Evolutionary conservation across 2,329 filamentous ascomycete species (phyloP).

Genomic region (Xylariales sp.): DNA sequence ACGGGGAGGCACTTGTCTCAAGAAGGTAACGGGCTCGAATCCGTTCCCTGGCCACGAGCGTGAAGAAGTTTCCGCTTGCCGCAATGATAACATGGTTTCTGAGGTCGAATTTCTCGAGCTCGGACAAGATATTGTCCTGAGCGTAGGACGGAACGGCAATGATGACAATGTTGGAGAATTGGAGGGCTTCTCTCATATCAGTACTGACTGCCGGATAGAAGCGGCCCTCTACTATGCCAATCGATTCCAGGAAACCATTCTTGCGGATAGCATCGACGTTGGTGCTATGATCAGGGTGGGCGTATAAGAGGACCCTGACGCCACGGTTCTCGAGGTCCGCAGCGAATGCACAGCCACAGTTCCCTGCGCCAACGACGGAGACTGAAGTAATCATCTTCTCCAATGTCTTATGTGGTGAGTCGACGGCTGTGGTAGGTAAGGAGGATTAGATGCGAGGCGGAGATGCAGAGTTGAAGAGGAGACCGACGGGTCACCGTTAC

Average conservation of each 20-base stretch:
- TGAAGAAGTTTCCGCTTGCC: conserved; percentile 36
- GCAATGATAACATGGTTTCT: conserved; percentile 32
- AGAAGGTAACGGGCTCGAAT: conserved; percentile 33
- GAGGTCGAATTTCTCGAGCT: conserved; percentile 30
- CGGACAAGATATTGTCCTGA: conserved; percentile 30
- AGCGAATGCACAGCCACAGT: conserved; percentile 36
- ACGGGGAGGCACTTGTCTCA: conserved; percentile 36
- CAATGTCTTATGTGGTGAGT: background rate
- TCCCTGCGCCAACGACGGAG: conserved; percentile 32
- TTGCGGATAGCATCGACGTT: conserved; percentile 26
- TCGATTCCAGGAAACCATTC: conserved; percentile 29
- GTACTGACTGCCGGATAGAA: conserved; percentile 31
- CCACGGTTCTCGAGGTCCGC: conserved; percentile 37
- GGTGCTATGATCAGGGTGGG: conserved; percentile 33
- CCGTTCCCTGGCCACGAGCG: conserved; percentile 29
- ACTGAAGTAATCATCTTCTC: conserved; percentile 32
- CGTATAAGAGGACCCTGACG: conserved; percentile 33
- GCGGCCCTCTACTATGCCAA: conserved; percentile 29
- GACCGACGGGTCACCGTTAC: background rate
- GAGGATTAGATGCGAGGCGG: background rate
- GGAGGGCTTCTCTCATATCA: conserved; percentile 31
- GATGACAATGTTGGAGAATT: conserved; percentile 31
- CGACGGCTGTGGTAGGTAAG: background rate
- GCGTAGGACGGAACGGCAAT: conserved; percentile 35
- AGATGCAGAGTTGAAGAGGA: background rate